phyloP scores from a whole-genome alignment of 73 alveolate genomes.

The Loxodes magnus region DNA sequence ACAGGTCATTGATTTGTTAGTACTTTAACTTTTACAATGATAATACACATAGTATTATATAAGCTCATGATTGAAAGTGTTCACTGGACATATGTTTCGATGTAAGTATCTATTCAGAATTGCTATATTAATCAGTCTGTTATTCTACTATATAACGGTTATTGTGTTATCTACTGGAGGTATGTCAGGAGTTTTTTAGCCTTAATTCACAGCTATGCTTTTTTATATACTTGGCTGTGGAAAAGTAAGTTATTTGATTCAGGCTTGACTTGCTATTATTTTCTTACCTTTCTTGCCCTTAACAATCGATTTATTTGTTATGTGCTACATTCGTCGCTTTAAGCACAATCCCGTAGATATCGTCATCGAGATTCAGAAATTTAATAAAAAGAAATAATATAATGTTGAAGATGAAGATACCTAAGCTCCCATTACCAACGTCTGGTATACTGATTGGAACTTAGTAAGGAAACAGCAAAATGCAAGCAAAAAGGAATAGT shows the following conservation, averaged over 20 bases:
- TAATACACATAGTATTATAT: slow-evolving; percentile 62
- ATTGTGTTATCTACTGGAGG: slow-evolving; percentile 18
- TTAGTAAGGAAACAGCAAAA: too few relatives aligned
- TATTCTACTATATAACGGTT: slow-evolving; percentile 23
- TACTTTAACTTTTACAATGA: slow-evolving; percentile 55
- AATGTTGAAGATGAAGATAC: too few relatives aligned
- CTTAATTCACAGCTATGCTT: slow-evolving; percentile 28
- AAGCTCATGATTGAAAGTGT: slow-evolving; percentile 60
- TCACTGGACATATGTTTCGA: slow-evolving; percentile 43
- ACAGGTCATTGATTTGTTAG: slow-evolving; percentile 62
- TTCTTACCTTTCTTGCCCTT: not conserved
- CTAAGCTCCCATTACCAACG: too few relatives aligned
- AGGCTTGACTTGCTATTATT: slow-evolving; percentile 2
- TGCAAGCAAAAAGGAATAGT: too few relatives aligned
- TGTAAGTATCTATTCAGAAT: slow-evolving; percentile 27
- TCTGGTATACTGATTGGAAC: too few relatives aligned
- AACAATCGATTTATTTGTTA: not conserved
- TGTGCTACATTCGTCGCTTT: too few relatives aligned
- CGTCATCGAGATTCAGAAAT: too few relatives aligned
- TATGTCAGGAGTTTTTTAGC: slow-evolving; percentile 32
- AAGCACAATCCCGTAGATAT: too few relatives aligned
- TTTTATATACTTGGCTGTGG: slow-evolving; percentile 19
- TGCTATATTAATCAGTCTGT: slow-evolving; percentile 14
- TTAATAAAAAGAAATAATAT: too few relatives aligned
- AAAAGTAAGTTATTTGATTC: too few relatives aligned